phyloP scores from a whole-genome alignment of 768 basidiomycete species.

The Ephemerocybe angulata region DNA sequence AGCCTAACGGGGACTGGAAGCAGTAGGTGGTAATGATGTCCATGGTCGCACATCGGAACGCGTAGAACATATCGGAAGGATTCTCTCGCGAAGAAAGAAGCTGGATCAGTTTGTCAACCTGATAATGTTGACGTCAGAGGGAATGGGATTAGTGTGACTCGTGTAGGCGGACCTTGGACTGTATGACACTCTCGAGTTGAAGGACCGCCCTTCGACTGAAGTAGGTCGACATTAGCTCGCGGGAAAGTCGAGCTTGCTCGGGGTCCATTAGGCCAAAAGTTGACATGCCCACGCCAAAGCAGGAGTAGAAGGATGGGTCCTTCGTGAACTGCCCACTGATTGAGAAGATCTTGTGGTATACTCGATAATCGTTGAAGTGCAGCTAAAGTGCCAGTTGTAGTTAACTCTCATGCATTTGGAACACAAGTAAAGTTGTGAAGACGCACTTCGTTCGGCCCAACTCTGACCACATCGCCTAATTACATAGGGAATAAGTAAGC shows the following conservation, averaged over 20 bases:
- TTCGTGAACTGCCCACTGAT: constrained; percentile 35
- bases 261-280: constrained; percentile 35
- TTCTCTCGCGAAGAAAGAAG: constrained; percentile 14
- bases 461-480: constrained; percentile 39
- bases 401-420: background rate
- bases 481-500: too few relatives aligned
- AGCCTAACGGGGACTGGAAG: constrained; percentile 31
- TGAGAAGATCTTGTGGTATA: constrained; percentile 34
- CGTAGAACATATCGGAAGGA: constrained; percentile 35
- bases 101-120: constrained; percentile 32
- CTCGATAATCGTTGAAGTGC: constrained; percentile 33
- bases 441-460: constrained; percentile 37
- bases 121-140: background rate
- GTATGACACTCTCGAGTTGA: constrained; percentile 33
- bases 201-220: constrained; percentile 37
- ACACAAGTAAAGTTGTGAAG: background rate
- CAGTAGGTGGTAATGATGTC: constrained; percentile 43
- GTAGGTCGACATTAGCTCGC: constrained; percentile 30
- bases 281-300: constrained; percentile 33
- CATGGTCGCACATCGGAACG: constrained; percentile 38
- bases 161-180: constrained; percentile 22
- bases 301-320: constrained; percentile 34
- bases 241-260: constrained; percentile 27
- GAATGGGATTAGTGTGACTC: background rate
- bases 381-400: constrained; percentile 20